Base-by-base conservation (phyloP, 2,329 filamentous ascomycete species). In the Beauveria rudraprayagi region DNA sequence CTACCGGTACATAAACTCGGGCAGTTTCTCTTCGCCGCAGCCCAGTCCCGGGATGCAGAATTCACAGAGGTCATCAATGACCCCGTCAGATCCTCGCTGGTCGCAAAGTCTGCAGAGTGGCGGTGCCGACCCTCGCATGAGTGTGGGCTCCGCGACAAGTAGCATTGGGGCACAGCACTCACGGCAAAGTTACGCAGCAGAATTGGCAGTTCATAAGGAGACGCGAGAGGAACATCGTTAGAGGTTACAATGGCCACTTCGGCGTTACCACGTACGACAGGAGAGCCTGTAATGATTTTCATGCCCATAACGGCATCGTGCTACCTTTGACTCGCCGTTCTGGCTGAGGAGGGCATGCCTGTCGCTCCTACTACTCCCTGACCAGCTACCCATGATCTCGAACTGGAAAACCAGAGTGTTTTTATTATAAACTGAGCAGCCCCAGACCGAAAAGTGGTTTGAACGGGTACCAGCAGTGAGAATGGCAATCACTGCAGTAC, bases 201-300 rank as follows among this genome's bases (percentile, higher is more conserved):
- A 80, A 60, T 63, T 83, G 28, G 62, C 78, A 3, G 76, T 80
- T 2, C 80, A 83, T 62, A 68, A 67, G 9, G 80, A 83, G 71
- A 78, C 76, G 1, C 67, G 63, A 0, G 80, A 81, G 65, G 80
- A 81, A 68, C 68, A 80, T 64, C 63, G 62, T 28, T 56, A 44
- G 19, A 43, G 26, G 3, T 9, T 14, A 14, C 4, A 11, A 14
- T 34, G 14, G 5, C 11, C 11, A 34, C 30, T 34, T 34, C 11
- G 30, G 10, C 9, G 30, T 11, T 14, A 30, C 9, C 9, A 30
- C 28, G 3, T 3, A 34, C 9, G 3, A 34, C 11, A 34, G 10
- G 11, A 34, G 10, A 34, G 11, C 30, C 30, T 14, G 8, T 30
- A 3, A 10, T 30, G 28, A 11, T 30, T 30, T 30, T 3, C 28